Evolutionary conservation across 2,329 filamentous ascomycete species (phyloP).

Genomic region (Neofusicoccum kwambonambiense): DNA sequence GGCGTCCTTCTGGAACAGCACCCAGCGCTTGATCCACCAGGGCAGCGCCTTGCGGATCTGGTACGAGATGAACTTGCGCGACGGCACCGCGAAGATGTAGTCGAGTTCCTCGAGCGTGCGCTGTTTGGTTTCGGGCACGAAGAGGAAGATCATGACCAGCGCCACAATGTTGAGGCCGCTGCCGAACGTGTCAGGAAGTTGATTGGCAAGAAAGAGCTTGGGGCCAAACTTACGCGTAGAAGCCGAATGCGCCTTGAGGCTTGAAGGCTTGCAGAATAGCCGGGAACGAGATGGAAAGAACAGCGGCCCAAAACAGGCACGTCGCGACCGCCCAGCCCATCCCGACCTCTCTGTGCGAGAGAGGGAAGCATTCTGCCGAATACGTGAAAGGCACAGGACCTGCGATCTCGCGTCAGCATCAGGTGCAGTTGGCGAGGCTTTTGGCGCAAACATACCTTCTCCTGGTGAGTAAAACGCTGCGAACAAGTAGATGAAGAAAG

Average conservation of each 20-base stretch:
- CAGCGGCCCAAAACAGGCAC: constrained; percentile 41
- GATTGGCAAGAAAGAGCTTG: not conserved
- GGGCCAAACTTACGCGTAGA: constrained; percentile 47
- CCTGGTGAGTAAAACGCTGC: constrained; percentile 52
- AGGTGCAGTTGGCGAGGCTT: too few relatives aligned
- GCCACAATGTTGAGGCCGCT: constrained; percentile 35
- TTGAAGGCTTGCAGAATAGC: constrained; percentile 35
- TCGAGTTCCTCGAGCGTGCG: constrained; percentile 40
- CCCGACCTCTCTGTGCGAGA: constrained; percentile 37
- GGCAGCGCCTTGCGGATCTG: constrained; percentile 41
- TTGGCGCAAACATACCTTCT: constrained; percentile 25
- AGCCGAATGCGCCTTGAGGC: constrained; percentile 54
- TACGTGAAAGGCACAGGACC: constrained; percentile 43
- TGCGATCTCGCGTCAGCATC: not conserved
- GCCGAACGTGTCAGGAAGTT: constrained; percentile 30
- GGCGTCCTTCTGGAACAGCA: constrained; percentile 37
- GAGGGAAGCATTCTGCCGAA: constrained; percentile 45
- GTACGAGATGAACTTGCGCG: constrained; percentile 40
- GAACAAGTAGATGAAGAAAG: constrained; percentile 50
- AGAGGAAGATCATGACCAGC: constrained; percentile 31
- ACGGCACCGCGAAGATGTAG: constrained; percentile 52
- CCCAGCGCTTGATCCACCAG: constrained; percentile 47
- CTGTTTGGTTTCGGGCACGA: constrained; percentile 33
- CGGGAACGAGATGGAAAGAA: constrained; percentile 41
- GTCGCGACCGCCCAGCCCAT: constrained; percentile 44